Evolutionary conservation across 2,329 filamentous ascomycete species (phyloP).

Genomic region (Fusarium sp.): DNA sequence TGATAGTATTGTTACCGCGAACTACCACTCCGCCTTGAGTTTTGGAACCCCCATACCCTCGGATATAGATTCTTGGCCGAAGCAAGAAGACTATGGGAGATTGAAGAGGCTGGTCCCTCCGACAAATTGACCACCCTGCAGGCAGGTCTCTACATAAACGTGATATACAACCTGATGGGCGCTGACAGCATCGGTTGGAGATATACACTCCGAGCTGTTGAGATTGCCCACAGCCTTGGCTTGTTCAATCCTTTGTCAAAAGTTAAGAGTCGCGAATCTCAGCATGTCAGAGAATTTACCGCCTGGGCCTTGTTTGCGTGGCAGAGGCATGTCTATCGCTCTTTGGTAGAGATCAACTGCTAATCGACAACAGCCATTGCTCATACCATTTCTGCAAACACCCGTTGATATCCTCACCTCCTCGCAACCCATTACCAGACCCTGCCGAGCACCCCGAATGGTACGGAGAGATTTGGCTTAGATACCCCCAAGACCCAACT

Average conservation of each 20-base stretch:
- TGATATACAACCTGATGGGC: constrained; percentile 52
- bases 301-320: constrained; percentile 56
- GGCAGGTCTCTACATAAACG: constrained; percentile 52
- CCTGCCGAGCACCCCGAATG: neutral
- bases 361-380: neutral
- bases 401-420: neutral
- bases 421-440: neutral
- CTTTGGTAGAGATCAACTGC: neutral
- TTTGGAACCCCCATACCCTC: constrained; percentile 54
- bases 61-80: constrained; percentile 56
- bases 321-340: constrained; percentile 44
- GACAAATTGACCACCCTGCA: constrained; percentile 54
- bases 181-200: constrained; percentile 56
- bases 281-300: constrained; percentile 45
- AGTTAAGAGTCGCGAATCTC: constrained; percentile 34
- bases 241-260: constrained; percentile 46
- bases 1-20: neutral
- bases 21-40: constrained; percentile 50
- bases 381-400: neutral
- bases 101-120: constrained; percentile 44
- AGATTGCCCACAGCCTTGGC: constrained; percentile 52
- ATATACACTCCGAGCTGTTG: constrained; percentile 52
- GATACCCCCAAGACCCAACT: too few relatives aligned
- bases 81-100: constrained; percentile 56
- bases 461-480: too few relatives aligned